Percentiles rank a stretch among this genome's conserved stretches.
Evolutionary conservation across 2,329 filamentous ascomycete species (phyloP).

Genomic region (Aureobasidium sp.): DNA sequence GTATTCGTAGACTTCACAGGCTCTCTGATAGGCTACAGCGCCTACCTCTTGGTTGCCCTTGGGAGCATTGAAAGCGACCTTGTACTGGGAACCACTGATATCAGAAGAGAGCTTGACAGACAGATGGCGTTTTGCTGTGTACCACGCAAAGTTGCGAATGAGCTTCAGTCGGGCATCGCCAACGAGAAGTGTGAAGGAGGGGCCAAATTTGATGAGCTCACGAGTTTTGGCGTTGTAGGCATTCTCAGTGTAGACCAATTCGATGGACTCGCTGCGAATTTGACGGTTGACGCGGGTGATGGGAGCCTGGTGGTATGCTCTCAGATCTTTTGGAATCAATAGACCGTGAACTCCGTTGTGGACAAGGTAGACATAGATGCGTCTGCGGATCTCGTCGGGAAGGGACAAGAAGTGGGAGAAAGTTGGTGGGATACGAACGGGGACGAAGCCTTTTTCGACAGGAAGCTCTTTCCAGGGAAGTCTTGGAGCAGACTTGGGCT

Average conservation of each 20-base stretch:
- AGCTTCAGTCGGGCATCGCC: background rate
- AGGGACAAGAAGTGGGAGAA: slow-evolving; percentile 3
- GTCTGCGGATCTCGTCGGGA: background rate
- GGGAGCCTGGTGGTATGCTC: background rate
- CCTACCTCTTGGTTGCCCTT: background rate
- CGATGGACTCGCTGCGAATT: background rate
- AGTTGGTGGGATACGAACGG: background rate
- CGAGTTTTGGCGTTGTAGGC: background rate
- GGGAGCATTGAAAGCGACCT: background rate
- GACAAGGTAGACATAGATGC: background rate
- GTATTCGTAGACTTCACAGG: background rate
- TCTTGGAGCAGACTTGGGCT: background rate
- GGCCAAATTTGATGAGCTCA: background rate
- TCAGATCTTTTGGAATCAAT: background rate
- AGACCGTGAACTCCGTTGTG: slow-evolving; percentile 1
- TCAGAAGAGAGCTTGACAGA: background rate
- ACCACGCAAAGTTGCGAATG: background rate
- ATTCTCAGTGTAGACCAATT: background rate
- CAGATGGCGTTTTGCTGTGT: background rate
- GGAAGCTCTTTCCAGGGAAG: background rate
- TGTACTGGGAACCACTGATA: background rate
- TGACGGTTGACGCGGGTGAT: slow-evolving; percentile 5
- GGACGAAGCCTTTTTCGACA: background rate
- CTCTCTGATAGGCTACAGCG: background rate
- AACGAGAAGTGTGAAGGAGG: background rate